A percentile compares a stretch with the other conserved stretches of the same genome.
Conservation (phyloP, 75 land plant species). For the Ceratopteris richardii region DNA sequence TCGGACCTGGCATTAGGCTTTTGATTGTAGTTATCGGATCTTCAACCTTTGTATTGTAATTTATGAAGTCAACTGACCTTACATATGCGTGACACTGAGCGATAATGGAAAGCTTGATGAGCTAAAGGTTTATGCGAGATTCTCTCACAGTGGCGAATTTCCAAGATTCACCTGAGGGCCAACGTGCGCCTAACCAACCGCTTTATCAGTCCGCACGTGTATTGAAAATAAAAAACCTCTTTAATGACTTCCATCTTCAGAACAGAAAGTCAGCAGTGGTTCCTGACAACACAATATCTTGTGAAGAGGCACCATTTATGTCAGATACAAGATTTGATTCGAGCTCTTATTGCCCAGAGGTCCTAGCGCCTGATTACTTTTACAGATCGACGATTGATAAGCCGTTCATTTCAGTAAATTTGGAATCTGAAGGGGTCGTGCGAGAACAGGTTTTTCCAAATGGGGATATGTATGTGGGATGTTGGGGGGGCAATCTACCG, state of each 20-base stretch:
- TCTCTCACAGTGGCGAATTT: background rate
- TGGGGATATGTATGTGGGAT: slow-evolving; percentile 62
- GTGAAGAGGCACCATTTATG: background rate
- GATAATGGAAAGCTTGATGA: no score
- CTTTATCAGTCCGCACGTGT: no score
- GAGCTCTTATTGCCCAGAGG: background rate
- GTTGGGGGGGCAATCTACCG: slow-evolving; percentile 40
- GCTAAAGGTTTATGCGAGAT: no score
- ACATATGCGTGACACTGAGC: no score
- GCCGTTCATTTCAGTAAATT: background rate
- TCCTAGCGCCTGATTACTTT: background rate
- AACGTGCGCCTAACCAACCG: background rate
- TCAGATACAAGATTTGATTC: background rate
- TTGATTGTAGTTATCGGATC: no score
- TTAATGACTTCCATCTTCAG: slow-evolving; percentile 3
- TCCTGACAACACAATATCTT: background rate
- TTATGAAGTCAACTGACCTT: no score
- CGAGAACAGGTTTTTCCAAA: slow-evolving; percentile 41
- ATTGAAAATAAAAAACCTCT: background rate
- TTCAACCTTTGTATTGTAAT: no score
- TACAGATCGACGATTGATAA: no score
- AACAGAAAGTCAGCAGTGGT: background rate
- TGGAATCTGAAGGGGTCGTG: background rate
- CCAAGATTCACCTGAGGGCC: background rate
- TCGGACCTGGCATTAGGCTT: no score